A percentile compares a stretch with the other conserved stretches of the same genome.
phyloP scores from a whole-genome alignment of 441 rosid species.

The Theobroma grandiflorum region DNA sequence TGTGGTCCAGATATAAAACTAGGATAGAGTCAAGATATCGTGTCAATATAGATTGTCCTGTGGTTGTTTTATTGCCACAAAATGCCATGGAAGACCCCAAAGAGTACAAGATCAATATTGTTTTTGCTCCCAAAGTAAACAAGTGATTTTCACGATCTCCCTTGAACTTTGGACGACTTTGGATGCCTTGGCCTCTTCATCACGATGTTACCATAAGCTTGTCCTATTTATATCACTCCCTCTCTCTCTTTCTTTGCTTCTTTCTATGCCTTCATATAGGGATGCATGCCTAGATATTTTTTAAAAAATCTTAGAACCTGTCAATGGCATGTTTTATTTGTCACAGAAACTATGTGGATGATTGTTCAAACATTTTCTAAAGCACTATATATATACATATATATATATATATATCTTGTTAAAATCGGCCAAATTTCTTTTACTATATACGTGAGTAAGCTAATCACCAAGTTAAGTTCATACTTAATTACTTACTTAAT shows the following conservation, averaged over 20 bases:
- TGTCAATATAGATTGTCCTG: constrained; percentile 26
- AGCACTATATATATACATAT: too few species aligned
- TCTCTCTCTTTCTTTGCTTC: not conserved
- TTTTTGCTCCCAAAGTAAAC: constrained; percentile 26
- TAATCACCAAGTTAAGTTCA: not conserved
- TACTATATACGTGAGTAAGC: not conserved
- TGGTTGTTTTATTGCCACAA: constrained; percentile 44
- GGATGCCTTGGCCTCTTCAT: not conserved
- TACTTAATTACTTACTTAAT: too few species aligned
- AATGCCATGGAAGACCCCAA: constrained; percentile 33
- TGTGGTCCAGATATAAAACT: constrained; percentile 23
- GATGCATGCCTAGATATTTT: not conserved
- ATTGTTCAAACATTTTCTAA: not conserved
- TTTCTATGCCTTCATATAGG: not conserved
- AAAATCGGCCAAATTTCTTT: not conserved
- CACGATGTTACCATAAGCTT: not conserved
- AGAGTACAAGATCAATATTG: constrained; percentile 3
- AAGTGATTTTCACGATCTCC: constrained; percentile 28
- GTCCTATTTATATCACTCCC: not conserved
- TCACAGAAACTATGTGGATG: not conserved
- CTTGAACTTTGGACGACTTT: not conserved
- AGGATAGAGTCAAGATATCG: constrained; percentile 18
- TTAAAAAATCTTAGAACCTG: not conserved
- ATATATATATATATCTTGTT: too few species aligned
- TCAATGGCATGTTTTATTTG: not conserved